Conservation (phyloP, 257 asterid species). For the Ilex aquifolium region DNA sequence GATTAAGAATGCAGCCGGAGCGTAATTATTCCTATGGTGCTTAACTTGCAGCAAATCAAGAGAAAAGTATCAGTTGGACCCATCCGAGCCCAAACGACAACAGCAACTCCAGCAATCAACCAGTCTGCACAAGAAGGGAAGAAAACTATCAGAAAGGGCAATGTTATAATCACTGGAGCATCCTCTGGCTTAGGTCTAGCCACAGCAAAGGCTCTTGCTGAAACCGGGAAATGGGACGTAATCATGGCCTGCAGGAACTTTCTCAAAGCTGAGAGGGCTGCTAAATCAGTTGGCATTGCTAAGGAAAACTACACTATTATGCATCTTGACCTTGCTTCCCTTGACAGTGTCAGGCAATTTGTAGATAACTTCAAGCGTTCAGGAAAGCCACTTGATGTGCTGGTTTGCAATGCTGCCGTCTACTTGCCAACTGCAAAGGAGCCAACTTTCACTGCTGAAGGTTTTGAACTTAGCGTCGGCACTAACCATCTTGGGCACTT, state of each 20-base stretch:
- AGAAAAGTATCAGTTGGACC: conserved; percentile 10
- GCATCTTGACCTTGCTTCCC: conserved; percentile 86
- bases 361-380: conserved; percentile 57
- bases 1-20: conserved; percentile 12
- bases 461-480: conserved; percentile 81
- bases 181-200: conserved; percentile 87
- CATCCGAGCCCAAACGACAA: conserved; percentile 56
- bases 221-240: conserved; percentile 81
- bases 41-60: too few species aligned
- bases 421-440: conserved; percentile 79
- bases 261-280: conserved; percentile 82
- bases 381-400: conserved; percentile 59
- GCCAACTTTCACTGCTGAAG: conserved; percentile 75
- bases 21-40: too few species aligned
- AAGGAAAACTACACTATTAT: conserved; percentile 64
- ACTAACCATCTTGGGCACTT: conserved; percentile 84
- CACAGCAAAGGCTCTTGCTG: conserved; percentile 71
- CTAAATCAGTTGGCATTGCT: conserved; percentile 57
- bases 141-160: conserved; percentile 67
- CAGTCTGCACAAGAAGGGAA: conserved; percentile 39
- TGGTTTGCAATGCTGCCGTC: conserved; percentile 83
- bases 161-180: conserved; percentile 68
- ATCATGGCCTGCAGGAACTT: conserved; percentile 85
- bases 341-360: conserved; percentile 78
- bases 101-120: conserved; percentile 43